Evolutionary conservation across 345 rosid genomes (phyloP).

Genomic region (Hypericum androsaemum): DNA sequence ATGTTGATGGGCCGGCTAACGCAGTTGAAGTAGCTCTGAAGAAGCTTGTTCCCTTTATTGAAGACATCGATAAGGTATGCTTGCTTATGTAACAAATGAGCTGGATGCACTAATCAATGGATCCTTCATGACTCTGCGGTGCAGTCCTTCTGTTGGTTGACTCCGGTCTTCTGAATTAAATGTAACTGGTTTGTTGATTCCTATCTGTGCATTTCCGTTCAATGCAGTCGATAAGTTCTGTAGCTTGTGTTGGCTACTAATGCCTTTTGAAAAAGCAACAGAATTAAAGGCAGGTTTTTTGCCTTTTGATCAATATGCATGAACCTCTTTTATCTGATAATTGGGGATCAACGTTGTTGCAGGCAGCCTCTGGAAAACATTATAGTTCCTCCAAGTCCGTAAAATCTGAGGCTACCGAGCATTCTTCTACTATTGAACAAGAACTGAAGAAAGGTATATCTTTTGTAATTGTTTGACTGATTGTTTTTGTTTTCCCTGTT

Average conservation of each 20-base stretch:
- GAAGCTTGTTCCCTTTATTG: conserved; percentile 66
- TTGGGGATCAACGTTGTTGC: conserved; percentile 15
- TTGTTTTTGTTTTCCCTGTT: background rate
- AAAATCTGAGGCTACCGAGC: conserved; percentile 41
- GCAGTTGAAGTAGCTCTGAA: conserved; percentile 67
- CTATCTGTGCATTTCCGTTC: too few relatives aligned
- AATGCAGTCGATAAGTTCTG: too few relatives aligned
- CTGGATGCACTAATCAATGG: too few relatives aligned
- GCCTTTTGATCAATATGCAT: too few relatives aligned
- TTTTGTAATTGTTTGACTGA: background rate
- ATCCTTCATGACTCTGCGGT: too few relatives aligned
- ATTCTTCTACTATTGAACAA: conserved; percentile 41
- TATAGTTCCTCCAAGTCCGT: conserved; percentile 39
- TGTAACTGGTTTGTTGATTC: too few relatives aligned
- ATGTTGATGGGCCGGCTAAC: conserved; percentile 44
- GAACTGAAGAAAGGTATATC: conserved; percentile 65
- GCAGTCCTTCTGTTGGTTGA: too few relatives aligned
- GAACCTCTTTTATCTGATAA: conserved; percentile 7
- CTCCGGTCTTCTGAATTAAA: too few relatives aligned
- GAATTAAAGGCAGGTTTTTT: background rate
- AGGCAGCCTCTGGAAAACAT: conserved; percentile 65
- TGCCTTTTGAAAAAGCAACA: too few relatives aligned
- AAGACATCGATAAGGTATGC: conserved; percentile 71
- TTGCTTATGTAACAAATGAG: background rate
- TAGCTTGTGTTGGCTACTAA: too few relatives aligned